Percentiles rank a stretch among this genome's conserved stretches.
These are phyloP conservation scores for Psidium friedrichsthalianum DNA, from an alignment of 345 rosid genomes.

Conservation along the genomic window DNA sequence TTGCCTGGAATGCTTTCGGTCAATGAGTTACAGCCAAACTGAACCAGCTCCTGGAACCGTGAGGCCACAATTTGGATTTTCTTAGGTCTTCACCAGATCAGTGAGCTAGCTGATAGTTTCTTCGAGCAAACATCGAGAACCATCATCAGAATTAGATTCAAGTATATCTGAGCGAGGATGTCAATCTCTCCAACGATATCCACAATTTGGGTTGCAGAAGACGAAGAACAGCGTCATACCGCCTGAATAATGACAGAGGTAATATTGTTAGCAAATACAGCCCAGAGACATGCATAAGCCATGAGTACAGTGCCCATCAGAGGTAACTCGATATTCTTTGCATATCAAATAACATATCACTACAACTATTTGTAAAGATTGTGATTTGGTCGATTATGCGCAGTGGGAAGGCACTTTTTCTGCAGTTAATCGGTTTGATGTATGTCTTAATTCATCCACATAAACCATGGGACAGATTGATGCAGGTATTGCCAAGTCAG, in stretches of 20 bases:
- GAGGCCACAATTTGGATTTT: background rate
- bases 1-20: no score
- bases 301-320: background rate
- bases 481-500: background rate
- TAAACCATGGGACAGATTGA: background rate
- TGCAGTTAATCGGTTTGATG: background rate
- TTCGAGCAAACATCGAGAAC: background rate
- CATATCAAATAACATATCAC: background rate
- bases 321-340: background rate
- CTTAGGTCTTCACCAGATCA: background rate
- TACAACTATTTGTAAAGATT: background rate
- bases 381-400: background rate
- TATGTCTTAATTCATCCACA: background rate
- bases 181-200: slow-evolving; percentile 72
- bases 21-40: background rate
- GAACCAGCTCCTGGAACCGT: background rate
- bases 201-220: slow-evolving; percentile 68
- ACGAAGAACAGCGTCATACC: slow-evolving; percentile 85
- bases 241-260: slow-evolving; percentile 22
- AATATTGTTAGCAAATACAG: background rate
- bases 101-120: background rate
- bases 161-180: background rate
- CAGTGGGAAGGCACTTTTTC: background rate
- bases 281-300: background rate
- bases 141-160: background rate